Evolutionary conservation across 2,329 filamentous ascomycete genomes (phyloP), one percentile per base, ranked within the genome.

Genomic region (Colletotrichum graminicola): DNA sequence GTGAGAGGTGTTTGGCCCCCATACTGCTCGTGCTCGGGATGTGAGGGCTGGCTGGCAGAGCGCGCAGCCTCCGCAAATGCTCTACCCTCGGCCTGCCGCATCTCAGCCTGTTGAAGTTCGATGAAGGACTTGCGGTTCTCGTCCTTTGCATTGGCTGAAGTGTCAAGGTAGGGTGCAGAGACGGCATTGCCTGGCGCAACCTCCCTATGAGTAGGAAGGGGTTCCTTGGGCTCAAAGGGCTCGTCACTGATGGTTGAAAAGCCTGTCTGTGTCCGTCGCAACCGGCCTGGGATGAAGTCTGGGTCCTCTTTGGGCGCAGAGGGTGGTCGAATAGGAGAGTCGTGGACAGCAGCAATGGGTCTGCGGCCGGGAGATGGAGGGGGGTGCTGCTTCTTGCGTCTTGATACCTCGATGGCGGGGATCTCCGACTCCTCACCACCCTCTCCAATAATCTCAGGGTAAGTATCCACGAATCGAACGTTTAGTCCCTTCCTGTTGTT

Each of bases 401-500:
- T 86, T 6, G 90, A 91, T 66, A 97, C 91, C 78, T 96, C 92
- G 26, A 90, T 84, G 1, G 91, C 88, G 1, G 93, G 93, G 11
- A 88, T 83, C 65, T 93, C 90, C 66, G 92, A 92, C 80, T 97
- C 94, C 77, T 98, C 95, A 43, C 95, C 95, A 69, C 95, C 95
- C 80, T 95, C 92, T 57, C 95, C 95, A 77, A 98, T 98, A 73
- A 97, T 82, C 57, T 94, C 92, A 8, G 95, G 94, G 66, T 87
- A 85, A 12, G 87, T 87, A 75, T 93, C 90, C 63, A 87, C 88
- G 77, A 98, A 98, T 67, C 86, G 89, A 45, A 98, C 95, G 5
- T 84, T 84, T 73, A 96, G 84, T 12, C 92, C 92, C 80, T 93
- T 93, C 77, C 87, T 89, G 62, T 82, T 89, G 62, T 82, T 84